phyloP scores from a whole-genome alignment of 495 filamentous ascomycete species.

The Neurospora tetrasperma region DNA sequence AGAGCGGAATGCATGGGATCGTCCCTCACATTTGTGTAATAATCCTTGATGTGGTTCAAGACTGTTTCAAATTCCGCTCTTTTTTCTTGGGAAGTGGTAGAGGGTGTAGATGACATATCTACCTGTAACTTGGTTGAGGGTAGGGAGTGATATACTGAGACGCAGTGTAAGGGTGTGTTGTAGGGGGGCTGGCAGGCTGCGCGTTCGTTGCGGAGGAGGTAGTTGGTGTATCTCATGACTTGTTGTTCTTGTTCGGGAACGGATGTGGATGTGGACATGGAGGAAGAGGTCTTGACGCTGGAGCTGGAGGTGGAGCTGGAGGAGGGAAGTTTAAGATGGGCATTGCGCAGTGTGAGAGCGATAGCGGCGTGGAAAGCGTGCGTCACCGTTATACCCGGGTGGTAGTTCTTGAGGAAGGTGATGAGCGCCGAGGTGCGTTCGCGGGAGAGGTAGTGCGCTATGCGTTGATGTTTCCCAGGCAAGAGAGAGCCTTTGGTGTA shows the following conservation, averaged over 20 bases:
- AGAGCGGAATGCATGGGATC: slow-evolving; percentile 6
- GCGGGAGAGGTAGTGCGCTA: slow-evolving; percentile 7
- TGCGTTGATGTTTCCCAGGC: slow-evolving; percentile 11
- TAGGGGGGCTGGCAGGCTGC: slow-evolving; percentile 16
- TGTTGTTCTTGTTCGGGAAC: background rate
- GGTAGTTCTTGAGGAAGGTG: slow-evolving; percentile 10
- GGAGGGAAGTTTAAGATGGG: too few relatives aligned
- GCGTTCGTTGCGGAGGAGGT: slow-evolving; percentile 26
- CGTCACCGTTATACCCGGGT: slow-evolving; percentile 18
- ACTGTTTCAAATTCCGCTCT: slow-evolving; percentile 6
- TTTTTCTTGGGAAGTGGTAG: background rate
- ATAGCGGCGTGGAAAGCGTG: slow-evolving; percentile 28
- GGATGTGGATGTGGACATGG: too few relatives aligned
- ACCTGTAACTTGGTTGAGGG: slow-evolving; percentile 13
- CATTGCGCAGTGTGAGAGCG: slow-evolving; percentile 16
- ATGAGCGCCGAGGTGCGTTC: slow-evolving; percentile 9
- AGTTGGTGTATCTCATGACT: slow-evolving; percentile 16
- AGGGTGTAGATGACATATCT: slow-evolving; percentile 1
- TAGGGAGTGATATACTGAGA: slow-evolving; percentile 22
- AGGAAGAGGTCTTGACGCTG: too few relatives aligned
- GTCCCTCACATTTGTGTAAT: background rate
- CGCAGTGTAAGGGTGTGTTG: slow-evolving; percentile 17
- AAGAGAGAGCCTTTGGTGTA: background rate
- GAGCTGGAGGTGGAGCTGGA: too few relatives aligned
- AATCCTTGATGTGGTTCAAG: background rate